phyloP scores from a whole-genome alignment of 1,139 yeast species.

The Nakaseomyces glabratus region DNA sequence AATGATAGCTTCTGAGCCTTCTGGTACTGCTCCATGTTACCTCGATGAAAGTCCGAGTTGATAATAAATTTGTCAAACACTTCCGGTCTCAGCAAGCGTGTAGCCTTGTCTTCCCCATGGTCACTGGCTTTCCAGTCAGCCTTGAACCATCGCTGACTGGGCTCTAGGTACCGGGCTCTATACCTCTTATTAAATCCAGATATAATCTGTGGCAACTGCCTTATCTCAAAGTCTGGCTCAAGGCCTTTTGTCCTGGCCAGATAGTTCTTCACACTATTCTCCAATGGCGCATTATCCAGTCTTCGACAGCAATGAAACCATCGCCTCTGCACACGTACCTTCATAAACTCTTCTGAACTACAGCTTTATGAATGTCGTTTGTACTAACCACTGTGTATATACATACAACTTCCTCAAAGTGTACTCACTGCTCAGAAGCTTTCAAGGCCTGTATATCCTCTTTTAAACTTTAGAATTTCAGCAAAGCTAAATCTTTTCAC shows the following conservation, averaged over 20 bases:
- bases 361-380: no score
- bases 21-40: slow-evolving; percentile 1
- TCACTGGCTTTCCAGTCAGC: slow-evolving; percentile 4
- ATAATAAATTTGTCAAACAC: slow-evolving; percentile 8
- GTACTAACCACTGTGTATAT: no score
- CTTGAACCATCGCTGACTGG: slow-evolving; percentile 23
- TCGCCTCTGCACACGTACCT: no score
- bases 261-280: slow-evolving; percentile 8
- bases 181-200: slow-evolving; percentile 17
- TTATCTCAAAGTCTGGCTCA: slow-evolving; percentile 25
- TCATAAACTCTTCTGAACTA: no score
- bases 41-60: slow-evolving; percentile 8
- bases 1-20: slow-evolving; percentile 6
- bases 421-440: no score
- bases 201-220: slow-evolving; percentile 18
- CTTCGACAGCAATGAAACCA: no score
- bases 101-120: slow-evolving; percentile 6
- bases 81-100: neutral
- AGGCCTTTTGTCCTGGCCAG: slow-evolving; percentile 20
- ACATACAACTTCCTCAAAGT: no score
- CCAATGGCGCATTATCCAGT: no score
- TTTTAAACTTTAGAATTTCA: no score
- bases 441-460: no score
- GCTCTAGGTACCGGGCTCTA: slow-evolving; percentile 17
- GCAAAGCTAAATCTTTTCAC: no score